Evolutionary conservation across 331 rosid genomes (phyloP).

Genomic region (Ulmus americana): DNA sequence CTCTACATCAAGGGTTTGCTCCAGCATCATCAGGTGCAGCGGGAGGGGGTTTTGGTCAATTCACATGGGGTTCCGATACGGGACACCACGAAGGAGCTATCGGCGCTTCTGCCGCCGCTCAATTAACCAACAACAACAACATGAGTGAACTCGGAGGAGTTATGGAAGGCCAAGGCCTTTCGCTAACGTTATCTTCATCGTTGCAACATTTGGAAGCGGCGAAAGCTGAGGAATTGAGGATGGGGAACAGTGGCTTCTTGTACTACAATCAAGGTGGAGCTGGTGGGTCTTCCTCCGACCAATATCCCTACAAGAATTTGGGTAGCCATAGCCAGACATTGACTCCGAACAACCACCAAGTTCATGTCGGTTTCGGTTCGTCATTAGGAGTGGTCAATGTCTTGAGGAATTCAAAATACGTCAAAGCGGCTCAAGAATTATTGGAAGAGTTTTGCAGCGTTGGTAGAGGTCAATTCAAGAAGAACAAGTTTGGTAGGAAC

Average conservation of each 20-base stretch:
- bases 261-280: slow-evolving; percentile 41
- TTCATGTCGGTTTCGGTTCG: slow-evolving; percentile 53
- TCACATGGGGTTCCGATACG: slow-evolving; percentile 53
- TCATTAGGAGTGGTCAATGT: slow-evolving; percentile 66
- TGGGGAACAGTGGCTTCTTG: slow-evolving; percentile 45
- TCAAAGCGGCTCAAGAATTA: slow-evolving; percentile 75
- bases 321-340: slow-evolving; percentile 14
- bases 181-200: slow-evolving; percentile 64
- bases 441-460: slow-evolving; percentile 92
- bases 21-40: slow-evolving; percentile 5
- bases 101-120: slow-evolving; percentile 19
- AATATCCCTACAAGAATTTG: slow-evolving; percentile 43
- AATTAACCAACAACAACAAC: slow-evolving; percentile 3
- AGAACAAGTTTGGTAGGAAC: slow-evolving; percentile 46
- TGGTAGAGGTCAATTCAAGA: slow-evolving; percentile 78
- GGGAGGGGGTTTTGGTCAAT: slow-evolving; percentile 63
- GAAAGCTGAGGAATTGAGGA: slow-evolving; percentile 66
- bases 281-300: slow-evolving; percentile 29
- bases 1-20: slow-evolving; percentile 40
- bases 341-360: slow-evolving; percentile 30
- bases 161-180: slow-evolving; percentile 72
- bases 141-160: slow-evolving; percentile 32
- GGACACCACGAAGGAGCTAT: slow-evolving; percentile 10
- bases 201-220: slow-evolving; percentile 61
- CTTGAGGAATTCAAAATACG: slow-evolving; percentile 78